phyloP scores from a whole-genome alignment of 805 yeast species.

The Schwanniomyces polymorphus region DNA sequence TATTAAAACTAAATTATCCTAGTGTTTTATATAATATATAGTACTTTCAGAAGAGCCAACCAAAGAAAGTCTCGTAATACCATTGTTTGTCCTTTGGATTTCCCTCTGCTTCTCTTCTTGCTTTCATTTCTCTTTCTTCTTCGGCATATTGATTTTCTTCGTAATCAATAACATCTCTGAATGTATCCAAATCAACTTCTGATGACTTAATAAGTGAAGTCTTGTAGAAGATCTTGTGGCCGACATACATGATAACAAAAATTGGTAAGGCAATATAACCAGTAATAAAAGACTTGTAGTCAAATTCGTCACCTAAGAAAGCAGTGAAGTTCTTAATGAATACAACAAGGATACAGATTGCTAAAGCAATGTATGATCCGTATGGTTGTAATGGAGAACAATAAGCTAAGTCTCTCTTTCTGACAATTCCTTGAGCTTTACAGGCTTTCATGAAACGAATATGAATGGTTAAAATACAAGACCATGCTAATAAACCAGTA shows the following conservation, averaged over 20 bases:
- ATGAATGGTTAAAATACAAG: constrained; percentile 66
- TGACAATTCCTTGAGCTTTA: constrained; percentile 59
- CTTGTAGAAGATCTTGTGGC: constrained; percentile 58
- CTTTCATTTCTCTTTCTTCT: constrained; percentile 32
- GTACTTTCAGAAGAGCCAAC: constrained; percentile 45
- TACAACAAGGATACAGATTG: constrained; percentile 53
- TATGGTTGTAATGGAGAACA: constrained; percentile 69
- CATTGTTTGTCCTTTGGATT: constrained; percentile 43
- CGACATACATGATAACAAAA: constrained; percentile 52
- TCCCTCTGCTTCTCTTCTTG: constrained; percentile 42
- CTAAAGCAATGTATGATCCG: constrained; percentile 60
- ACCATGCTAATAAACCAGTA: constrained; percentile 75
- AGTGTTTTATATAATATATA: too few relatives aligned
- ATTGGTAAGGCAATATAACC: constrained; percentile 78
- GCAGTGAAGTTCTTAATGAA: constrained; percentile 73
- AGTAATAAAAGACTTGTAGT: constrained; percentile 68
- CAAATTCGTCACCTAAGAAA: constrained; percentile 57
- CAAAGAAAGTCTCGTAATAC: constrained; percentile 49
- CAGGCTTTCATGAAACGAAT: constrained; percentile 65
- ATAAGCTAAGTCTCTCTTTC: constrained; percentile 53
- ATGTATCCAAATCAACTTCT: constrained; percentile 63
- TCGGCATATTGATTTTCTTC: constrained; percentile 44
- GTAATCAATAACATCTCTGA: constrained; percentile 54
- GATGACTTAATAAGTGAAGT: constrained; percentile 49
- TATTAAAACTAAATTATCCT: background rate